These are phyloP conservation scores for Escovopsis sp. DNA, from an alignment of 2,329 filamentous ascomycete species.

Conservation along the genomic window DNA sequence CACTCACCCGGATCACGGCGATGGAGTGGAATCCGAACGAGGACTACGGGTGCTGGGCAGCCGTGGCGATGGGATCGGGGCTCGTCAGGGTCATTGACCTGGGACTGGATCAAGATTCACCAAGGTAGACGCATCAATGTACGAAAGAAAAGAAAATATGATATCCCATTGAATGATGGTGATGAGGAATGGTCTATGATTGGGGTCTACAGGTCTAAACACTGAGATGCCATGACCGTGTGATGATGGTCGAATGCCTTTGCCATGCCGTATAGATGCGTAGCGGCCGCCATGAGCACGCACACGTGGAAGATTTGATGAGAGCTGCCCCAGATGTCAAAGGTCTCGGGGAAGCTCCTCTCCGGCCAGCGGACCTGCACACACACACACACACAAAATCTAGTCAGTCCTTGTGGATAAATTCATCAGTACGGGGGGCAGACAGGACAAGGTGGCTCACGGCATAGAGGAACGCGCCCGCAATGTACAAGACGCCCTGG, in stretches of 20 bases:
- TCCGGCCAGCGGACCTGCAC: constrained; percentile 65
- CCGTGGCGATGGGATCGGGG: constrained; percentile 51
- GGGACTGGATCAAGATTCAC: constrained; percentile 26
- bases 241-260: constrained; percentile 82
- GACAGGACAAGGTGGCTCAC: constrained; percentile 28
- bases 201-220: constrained; percentile 15
- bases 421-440: too few relatives aligned
- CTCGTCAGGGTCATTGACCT: constrained; percentile 53
- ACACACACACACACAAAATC: background rate
- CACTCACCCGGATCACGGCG: constrained; percentile 45
- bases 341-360: constrained; percentile 57
- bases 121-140: background rate
- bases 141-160: constrained; percentile 1
- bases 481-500: constrained; percentile 72
- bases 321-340: constrained; percentile 84
- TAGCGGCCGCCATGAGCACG: constrained; percentile 66
- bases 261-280: constrained; percentile 68
- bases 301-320: constrained; percentile 94
- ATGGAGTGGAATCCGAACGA: constrained; percentile 56
- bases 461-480: constrained; percentile 76
- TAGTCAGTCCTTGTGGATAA: too few relatives aligned
- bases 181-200: background rate
- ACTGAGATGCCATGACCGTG: constrained; percentile 38
- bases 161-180: background rate
- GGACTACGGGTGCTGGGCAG: constrained; percentile 51